Evolutionary conservation across 2,329 filamentous ascomycete genomes (phyloP).

Genomic region (Cytospora leucostoma): DNA sequence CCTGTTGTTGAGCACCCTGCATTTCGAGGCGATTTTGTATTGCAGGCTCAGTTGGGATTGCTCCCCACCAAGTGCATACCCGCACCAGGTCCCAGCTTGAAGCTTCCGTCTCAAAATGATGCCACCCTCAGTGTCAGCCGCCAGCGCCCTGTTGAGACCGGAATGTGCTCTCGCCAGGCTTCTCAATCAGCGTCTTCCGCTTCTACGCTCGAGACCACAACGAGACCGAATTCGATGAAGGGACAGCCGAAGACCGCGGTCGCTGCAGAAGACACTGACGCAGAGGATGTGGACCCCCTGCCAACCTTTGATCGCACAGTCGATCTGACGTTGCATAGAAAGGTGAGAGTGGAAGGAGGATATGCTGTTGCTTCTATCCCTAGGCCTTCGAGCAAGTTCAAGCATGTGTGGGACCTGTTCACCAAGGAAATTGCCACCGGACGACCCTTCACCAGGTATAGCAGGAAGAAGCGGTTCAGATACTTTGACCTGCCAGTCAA

Average conservation of each 20-base stretch:
- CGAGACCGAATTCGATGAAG: conserved; percentile 1
- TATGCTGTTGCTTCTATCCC: conserved; percentile 8
- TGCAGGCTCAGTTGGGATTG: conserved; percentile 5
- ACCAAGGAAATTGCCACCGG: conserved; percentile 14
- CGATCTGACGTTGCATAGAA: conserved; percentile 29
- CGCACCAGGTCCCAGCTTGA: neutral
- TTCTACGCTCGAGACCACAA: no score
- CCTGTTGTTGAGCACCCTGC: conserved; percentile 17
- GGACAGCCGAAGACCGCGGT: neutral
- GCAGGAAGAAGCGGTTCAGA: conserved; percentile 16
- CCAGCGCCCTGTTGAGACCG: conserved; percentile 8
- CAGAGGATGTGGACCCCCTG: conserved; percentile 32
- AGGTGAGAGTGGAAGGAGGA: conserved; percentile 8
- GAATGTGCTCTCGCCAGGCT: neutral
- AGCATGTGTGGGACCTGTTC: conserved; percentile 20
- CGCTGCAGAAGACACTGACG: neutral
- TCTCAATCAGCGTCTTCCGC: neutral
- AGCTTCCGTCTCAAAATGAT: neutral
- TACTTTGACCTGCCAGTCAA: conserved; percentile 32
- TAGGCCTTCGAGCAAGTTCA: conserved; percentile 24
- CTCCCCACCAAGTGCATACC: neutral
- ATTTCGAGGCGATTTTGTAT: conserved; percentile 1
- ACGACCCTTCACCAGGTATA: conserved; percentile 1
- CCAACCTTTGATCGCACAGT: conserved; percentile 31
- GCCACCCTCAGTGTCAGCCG: conserved; percentile 7